A percentile compares a stretch with the other conserved stretches of the same genome.
Conservation (phyloP, 73 alveolate genomes). For the Paramecium bursaria region DNA sequence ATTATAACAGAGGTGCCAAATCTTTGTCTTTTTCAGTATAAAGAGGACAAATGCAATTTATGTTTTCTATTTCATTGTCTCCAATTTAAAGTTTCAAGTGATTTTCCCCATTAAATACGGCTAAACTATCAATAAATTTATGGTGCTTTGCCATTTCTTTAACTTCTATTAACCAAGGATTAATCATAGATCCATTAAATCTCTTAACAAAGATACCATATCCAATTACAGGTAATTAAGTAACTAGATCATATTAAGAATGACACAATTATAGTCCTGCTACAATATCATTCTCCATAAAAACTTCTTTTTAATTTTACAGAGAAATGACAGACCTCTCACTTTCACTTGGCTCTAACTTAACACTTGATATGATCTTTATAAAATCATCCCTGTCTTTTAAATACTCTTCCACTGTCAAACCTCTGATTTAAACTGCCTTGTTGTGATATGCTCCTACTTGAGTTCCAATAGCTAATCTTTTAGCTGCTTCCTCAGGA, state of each 20-base stretch:
- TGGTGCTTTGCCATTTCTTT: conserved; percentile 13
- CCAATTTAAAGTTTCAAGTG: conserved; percentile 18
- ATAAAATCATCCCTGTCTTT: too few species aligned
- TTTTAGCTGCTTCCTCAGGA: conserved; percentile 49
- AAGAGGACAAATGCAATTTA: conserved; percentile 61
- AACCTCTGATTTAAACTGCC: not conserved
- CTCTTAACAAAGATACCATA: conserved; percentile 51
- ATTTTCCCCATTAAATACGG: not conserved
- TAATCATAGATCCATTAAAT: conserved; percentile 10
- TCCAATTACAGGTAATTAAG: conserved; percentile 34
- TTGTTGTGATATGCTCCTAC: not conserved
- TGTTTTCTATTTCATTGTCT: conserved; percentile 41
- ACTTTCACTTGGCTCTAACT: too few species aligned
- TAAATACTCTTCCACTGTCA: not conserved
- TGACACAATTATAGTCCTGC: conserved; percentile 20
- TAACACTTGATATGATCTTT: too few species aligned
- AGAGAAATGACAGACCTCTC: too few species aligned
- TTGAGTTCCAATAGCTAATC: conserved; percentile 18
- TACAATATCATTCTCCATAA: too few species aligned
- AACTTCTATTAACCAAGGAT: conserved; percentile 51
- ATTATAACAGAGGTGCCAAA: conserved; percentile 42
- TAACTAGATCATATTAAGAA: conserved; percentile 52
- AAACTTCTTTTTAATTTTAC: too few species aligned
- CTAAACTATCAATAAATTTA: conserved; percentile 3
- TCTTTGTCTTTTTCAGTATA: conserved; percentile 3